Conservation (phyloP, 2,329 filamentous ascomycete genomes). For the Malbranchea cinnamomea region DNA sequence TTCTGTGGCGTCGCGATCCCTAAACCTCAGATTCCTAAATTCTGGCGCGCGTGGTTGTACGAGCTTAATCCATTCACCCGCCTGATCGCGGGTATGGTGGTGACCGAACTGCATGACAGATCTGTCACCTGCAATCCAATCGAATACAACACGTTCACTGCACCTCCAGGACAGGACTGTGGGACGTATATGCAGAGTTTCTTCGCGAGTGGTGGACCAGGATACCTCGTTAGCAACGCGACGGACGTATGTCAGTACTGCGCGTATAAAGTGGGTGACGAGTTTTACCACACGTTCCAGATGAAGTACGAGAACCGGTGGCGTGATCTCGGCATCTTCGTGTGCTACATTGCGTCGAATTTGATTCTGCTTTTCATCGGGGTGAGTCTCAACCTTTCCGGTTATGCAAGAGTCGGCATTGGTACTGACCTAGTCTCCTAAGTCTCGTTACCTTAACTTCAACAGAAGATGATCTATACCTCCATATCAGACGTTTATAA, state of each 20-base stretch:
- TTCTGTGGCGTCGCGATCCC: constrained; percentile 42
- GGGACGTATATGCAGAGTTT: constrained; percentile 32
- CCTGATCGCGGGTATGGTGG: constrained; percentile 27
- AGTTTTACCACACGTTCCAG: constrained; percentile 58
- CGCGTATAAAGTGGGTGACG: constrained; percentile 61
- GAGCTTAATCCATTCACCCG: constrained; percentile 53
- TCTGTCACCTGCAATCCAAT: constrained; percentile 18
- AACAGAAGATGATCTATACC: constrained; percentile 24
- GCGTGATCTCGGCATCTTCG: constrained; percentile 68
- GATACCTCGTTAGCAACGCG: constrained; percentile 32
- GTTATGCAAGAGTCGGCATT: constrained; percentile 1
- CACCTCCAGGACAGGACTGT: constrained; percentile 50
- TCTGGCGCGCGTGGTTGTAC: constrained; percentile 75
- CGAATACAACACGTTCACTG: constrained; percentile 21
- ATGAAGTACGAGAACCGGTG: constrained; percentile 56
- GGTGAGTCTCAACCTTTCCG: constrained; percentile 23
- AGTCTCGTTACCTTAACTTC: constrained; percentile 33
- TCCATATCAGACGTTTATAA: too few species aligned
- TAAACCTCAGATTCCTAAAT: constrained; percentile 45
- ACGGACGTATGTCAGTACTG: constrained; percentile 38
- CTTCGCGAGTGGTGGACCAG: constrained; percentile 30
- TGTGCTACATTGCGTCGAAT: constrained; percentile 65
- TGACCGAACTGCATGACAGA: constrained; percentile 19
- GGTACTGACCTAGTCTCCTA: constrained; percentile 6
- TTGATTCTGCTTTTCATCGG: constrained; percentile 48